Evolutionary conservation across 345 rosid genomes (phyloP), one percentile per base, ranked within the genome.

Genomic region (Salix udensis): DNA sequence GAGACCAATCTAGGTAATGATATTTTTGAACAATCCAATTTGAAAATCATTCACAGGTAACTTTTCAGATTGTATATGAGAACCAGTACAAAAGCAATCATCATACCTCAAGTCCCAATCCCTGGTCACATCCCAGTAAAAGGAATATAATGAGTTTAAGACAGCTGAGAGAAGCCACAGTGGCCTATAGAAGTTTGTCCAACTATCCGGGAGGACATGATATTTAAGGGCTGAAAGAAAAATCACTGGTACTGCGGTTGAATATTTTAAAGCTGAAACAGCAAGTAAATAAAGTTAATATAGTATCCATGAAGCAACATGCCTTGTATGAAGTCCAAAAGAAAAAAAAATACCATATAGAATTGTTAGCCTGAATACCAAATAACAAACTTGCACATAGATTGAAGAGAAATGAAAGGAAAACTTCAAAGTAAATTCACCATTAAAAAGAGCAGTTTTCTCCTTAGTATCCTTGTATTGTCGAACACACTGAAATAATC

Each of bases 21-120:
- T 19, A 23, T 39, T 68, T 55, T n/a, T 7, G 23, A 55, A 18
- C 21, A 19, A 15, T 53, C 12, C 42, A 46, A 68, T 8, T 13
- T 24, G 16, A 21, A 48, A 11, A 73, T 2, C 21, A 16, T 55
- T 1, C 26, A 26, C 62, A 73, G 65, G 68, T 9, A 48, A 46
- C 48, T 55, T 65, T 52, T 52, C 52, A 67, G 26, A 37, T 18
- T 19, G 39, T 26, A 23, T 18, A n/a, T 42, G 73, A n/a, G 76
- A 73, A 69, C 48, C 36, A 34, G 23, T n/a, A 67, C 2, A 65
- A 48, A n/a, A 50, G 68, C 69, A 52, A 37, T 13, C 34, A 40
- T 30, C 86, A 55, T 87, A 94, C 98, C 99, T 91, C 83, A 94
- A 80, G 85, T 94, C 98, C 99, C 98, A 96, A 79, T 96, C 99